A percentile compares a stretch with the other conserved stretches of the same genome.
Conservation (phyloP, 139 green algal species). For the Marvania coccoides region DNA sequence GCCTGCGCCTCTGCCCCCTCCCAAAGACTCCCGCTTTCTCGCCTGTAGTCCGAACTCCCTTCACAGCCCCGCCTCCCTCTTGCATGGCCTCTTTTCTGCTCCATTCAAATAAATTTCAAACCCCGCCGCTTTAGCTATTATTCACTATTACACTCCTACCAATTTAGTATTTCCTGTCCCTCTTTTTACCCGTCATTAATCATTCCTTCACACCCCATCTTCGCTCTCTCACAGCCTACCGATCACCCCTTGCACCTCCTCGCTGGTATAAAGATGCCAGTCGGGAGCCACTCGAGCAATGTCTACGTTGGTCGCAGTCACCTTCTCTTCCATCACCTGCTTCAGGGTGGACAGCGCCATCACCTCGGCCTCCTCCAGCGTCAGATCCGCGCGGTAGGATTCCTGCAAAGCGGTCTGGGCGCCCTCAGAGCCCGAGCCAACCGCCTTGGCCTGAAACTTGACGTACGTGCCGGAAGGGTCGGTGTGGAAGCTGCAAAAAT, state of each 20-base stretch:
- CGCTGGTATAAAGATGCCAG: slow-evolving; percentile 84
- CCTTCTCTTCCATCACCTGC: slow-evolving; percentile 99
- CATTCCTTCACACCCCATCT: no score
- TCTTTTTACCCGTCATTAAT: no score
- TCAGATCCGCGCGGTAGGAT: slow-evolving; percentile 77
- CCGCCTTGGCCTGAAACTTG: slow-evolving; percentile 87
- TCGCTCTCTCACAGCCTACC: slow-evolving; percentile 50
- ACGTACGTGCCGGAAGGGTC: slow-evolving; percentile 94
- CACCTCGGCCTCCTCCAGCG: slow-evolving; percentile 88
- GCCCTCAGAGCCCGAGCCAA: slow-evolving; percentile 90
- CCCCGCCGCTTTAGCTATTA: no score
- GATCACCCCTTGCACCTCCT: slow-evolving; percentile 91
- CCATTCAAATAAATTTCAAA: no score
- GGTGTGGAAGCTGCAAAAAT: slow-evolving; percentile 76
- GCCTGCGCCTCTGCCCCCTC: no score
- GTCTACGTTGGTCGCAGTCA: slow-evolving; percentile 95
- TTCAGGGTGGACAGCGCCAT: slow-evolving; percentile 93
- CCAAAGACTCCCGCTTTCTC: no score
- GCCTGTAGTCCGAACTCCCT: no score
- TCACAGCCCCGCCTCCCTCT: no score
- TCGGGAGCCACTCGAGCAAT: slow-evolving; percentile 81
- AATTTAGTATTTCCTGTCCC: no score
- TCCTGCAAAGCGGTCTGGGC: slow-evolving; percentile 83
- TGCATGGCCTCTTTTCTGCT: no score
- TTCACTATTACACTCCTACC: no score